Evolutionary conservation across 2,329 filamentous ascomycete species (phyloP).

Genomic region (Cordyceps cateniannulata): DNA sequence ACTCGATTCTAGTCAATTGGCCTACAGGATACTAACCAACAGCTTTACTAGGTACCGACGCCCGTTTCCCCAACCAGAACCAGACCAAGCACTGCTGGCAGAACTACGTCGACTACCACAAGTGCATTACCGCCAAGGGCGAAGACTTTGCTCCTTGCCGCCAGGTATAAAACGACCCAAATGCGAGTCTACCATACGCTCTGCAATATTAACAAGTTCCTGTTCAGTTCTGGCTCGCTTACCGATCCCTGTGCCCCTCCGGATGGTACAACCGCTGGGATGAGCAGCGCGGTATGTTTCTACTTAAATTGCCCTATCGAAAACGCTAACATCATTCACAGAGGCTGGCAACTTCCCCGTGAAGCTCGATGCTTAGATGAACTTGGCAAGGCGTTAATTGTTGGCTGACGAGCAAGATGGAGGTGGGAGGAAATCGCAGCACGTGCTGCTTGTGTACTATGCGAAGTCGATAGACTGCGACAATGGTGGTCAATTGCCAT

Average conservation of each 20-base stretch:
- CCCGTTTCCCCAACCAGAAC: slow-evolving; percentile 98
- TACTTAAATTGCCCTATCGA: neutral
- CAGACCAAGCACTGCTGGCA: slow-evolving; percentile 99
- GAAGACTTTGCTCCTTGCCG: slow-evolving; percentile 97
- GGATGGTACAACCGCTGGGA: slow-evolving; percentile 94
- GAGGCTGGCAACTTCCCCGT: slow-evolving; percentile 64
- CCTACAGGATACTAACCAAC: slow-evolving; percentile 13
- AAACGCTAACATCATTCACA: slow-evolving; percentile 31
- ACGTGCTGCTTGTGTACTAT: slow-evolving; percentile 32
- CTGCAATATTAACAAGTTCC: neutral
- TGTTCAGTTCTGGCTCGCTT: slow-evolving; percentile 87
- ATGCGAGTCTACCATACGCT: neutral
- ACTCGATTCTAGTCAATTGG: slow-evolving; percentile 21
- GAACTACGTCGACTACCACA: slow-evolving; percentile 99
- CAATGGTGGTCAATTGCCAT: slow-evolving; percentile 11
- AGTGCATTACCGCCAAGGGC: slow-evolving; percentile 97
- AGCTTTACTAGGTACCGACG: slow-evolving; percentile 73
- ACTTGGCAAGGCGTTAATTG: slow-evolving; percentile 13
- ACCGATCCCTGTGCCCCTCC: slow-evolving; percentile 95
- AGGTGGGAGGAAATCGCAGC: slow-evolving; percentile 20
- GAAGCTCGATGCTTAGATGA: slow-evolving; percentile 52
- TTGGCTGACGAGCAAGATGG: slow-evolving; percentile 21
- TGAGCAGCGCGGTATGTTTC: slow-evolving; percentile 78
- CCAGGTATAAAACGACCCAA: slow-evolving; percentile 58
- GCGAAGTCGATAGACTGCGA: slow-evolving; percentile 24